Base-by-base conservation (phyloP, 2,329 filamentous ascomycete genomes). In the Keithomyces neogunnii region DNA sequence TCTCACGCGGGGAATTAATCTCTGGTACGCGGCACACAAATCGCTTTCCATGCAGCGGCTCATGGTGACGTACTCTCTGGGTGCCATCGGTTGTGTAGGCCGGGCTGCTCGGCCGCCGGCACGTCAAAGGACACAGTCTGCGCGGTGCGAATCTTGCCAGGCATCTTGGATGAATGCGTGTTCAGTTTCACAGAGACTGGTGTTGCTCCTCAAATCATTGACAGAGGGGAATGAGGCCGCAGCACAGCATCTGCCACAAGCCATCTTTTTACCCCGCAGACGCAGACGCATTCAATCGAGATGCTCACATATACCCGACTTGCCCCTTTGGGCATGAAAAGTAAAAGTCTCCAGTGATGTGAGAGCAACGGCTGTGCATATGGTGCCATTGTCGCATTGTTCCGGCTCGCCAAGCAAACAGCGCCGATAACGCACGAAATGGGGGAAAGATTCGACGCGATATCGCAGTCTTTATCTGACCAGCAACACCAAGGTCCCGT, bases 71-170 rank as follows among this genome's bases (percentile, higher is more conserved):
- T 75, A 90, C 88, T 85, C 57, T 95, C 90, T 36, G 91, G 91
- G 63, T 96, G 91, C 91, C 90, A 96, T 66, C 90, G 78, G 63
- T 96, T 96, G 48, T 92, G 88, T 8, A 91, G 70, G 48, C 79
- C 78, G 2, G 78, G 68, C 63, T 92, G 87, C 56, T 89, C 80
- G 36, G 76, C 73, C 4, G 87, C 86, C 35, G 85, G 84, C 64
- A 80, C 88, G 52, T 88, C 78, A 31, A 91, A 72, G 0, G 57
- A 59, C 29, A 60, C 58, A 11, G 55, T 47, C 44, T 60, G 58
- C 2, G 83, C 84, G 36, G 83, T 88, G 51, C 88, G 81, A 57
- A 92, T 84, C 39, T 70, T 79, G 50, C 59, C 59, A 4, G 60
- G 57, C 61, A 63, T 64, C 13, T 9, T 57, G 45, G 40, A 35